Conservation (phyloP, 495 filamentous ascomycete species). For the Tetracladium setigerum region DNA sequence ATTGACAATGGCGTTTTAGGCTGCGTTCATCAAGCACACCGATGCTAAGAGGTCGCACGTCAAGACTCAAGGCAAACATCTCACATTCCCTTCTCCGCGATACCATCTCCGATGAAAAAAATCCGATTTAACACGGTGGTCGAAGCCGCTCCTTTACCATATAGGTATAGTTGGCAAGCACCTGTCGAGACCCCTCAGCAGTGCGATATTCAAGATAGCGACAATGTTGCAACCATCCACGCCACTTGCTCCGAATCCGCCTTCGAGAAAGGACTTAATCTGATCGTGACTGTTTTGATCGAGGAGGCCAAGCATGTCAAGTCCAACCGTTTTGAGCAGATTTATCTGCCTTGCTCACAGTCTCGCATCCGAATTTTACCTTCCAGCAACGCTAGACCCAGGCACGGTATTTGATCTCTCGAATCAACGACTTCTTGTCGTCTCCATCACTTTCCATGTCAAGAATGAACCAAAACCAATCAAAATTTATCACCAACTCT, state of each 20-base stretch:
- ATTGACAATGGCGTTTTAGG: constrained; percentile 8
- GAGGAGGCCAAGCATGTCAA: not conserved
- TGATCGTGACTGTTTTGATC: not conserved
- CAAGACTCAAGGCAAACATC: not conserved
- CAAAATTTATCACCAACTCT: constrained; percentile 5
- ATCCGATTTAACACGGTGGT: not conserved
- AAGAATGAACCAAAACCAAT: not conserved
- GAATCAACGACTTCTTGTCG: not conserved
- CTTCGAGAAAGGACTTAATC: not conserved
- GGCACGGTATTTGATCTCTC: not conserved
- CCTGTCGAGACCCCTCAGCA: not conserved
- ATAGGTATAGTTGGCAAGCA: not conserved
- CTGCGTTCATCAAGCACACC: not conserved
- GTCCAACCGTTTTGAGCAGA: not conserved
- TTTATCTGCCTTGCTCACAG: constrained; percentile 8
- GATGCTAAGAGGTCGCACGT: not conserved
- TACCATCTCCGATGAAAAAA: constrained; percentile 7
- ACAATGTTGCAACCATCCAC: not conserved
- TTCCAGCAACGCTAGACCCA: not conserved
- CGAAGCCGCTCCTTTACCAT: too few species aligned
- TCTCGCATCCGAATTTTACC: not conserved
- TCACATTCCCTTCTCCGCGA: not conserved
- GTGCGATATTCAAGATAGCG: not conserved
- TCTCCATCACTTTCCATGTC: constrained; percentile 3
- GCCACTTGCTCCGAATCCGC: not conserved